phyloP scores from a whole-genome alignment of 2,329 filamentous ascomycete species.

The Emergomyces pasteurianus region DNA sequence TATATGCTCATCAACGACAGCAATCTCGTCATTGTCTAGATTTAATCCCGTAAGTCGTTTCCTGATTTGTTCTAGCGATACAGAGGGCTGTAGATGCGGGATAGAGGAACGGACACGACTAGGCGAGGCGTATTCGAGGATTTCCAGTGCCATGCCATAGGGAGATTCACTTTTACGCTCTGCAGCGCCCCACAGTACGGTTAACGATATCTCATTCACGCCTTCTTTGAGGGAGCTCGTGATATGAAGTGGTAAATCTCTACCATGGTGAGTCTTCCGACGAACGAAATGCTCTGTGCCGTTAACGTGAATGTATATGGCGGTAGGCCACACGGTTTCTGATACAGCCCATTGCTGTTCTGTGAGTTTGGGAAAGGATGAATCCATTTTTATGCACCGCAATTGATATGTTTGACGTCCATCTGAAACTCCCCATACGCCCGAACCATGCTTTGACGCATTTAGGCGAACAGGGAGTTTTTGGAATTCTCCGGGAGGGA shows the following conservation, averaged over 20 bases:
- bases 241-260: conserved; percentile 65
- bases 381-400: conserved; percentile 46
- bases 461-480: conserved; percentile 22
- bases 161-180: conserved; percentile 19
- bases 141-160: conserved; percentile 54
- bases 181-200: conserved; percentile 28
- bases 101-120: conserved; percentile 28
- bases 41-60: conserved; percentile 24
- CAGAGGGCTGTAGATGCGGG: conserved; percentile 31
- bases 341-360: conserved; percentile 49
- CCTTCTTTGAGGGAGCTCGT: conserved; percentile 49
- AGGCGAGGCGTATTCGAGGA: conserved; percentile 44
- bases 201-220: conserved; percentile 49
- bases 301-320: conserved; percentile 60
- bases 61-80: conserved; percentile 48
- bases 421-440: conserved; percentile 29
- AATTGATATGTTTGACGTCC: conserved; percentile 55
- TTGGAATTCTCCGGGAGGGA: conserved; percentile 19
- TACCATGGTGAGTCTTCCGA: conserved; percentile 60
- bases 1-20: conserved; percentile 46
- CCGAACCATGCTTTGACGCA: conserved; percentile 14
- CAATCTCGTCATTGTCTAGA: conserved; percentile 50
- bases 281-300: conserved; percentile 44
- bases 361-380: conserved; percentile 19
- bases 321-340: conserved; percentile 60